Evolutionary conservation across 2,329 filamentous ascomycete genomes (phyloP).

Genomic region (Cladobotryum mycophilum): DNA sequence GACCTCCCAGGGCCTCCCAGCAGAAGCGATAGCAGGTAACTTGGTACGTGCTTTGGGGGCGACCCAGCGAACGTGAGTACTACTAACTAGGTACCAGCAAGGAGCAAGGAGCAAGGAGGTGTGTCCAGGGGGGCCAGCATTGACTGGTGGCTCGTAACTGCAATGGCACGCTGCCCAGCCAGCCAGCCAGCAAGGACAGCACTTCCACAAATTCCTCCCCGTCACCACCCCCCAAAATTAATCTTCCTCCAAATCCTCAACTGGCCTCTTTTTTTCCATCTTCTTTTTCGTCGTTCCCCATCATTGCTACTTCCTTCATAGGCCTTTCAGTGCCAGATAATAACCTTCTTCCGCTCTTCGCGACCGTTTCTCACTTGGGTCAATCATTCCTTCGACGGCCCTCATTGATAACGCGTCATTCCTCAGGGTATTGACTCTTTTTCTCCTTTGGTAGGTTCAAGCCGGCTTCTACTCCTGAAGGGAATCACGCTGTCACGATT

Average conservation of each 20-base stretch:
- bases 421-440: slow-evolving; percentile 7
- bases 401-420: slow-evolving; percentile 13
- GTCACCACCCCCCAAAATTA: slow-evolving; percentile 18
- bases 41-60: background rate
- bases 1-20: background rate
- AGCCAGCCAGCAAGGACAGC: background rate
- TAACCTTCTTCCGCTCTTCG: slow-evolving; percentile 3
- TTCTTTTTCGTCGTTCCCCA: slow-evolving; percentile 21
- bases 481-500: background rate
- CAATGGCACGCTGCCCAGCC: slow-evolving; percentile 5
- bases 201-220: slow-evolving; percentile 13
- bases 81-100: background rate
- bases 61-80: background rate
- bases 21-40: background rate
- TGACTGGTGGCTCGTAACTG: slow-evolving; percentile 4
- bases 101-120: background rate
- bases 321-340: slow-evolving; percentile 13
- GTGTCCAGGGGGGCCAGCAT: slow-evolving; percentile 3
- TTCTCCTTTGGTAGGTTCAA: slow-evolving; percentile 10
- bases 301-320: slow-evolving; percentile 33
- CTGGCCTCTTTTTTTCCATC: slow-evolving; percentile 16
- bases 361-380: slow-evolving; percentile 20
- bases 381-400: slow-evolving; percentile 22
- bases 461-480: slow-evolving; percentile 1
- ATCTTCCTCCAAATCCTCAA: slow-evolving; percentile 17